A percentile compares a stretch with the other conserved stretches of the same genome.
Evolutionary conservation across 352 stramenopile species (phyloP).

Genomic region (Phytopythium delawarense): DNA sequence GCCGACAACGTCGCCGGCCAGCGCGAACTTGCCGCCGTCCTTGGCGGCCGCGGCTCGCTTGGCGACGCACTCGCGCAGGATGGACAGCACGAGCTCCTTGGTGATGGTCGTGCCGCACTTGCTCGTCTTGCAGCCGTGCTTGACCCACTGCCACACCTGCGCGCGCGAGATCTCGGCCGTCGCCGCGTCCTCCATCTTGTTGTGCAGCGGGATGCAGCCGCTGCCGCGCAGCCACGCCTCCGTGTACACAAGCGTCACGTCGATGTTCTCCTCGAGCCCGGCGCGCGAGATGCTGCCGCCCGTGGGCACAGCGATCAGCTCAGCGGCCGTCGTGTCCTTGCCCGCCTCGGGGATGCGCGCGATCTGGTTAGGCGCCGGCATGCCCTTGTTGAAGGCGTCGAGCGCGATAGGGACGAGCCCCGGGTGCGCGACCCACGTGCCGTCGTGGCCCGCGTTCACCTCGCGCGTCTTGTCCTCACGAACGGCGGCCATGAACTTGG

Average conservation of each 20-base stretch:
- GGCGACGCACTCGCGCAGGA: slow-evolving; percentile 62
- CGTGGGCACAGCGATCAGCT: slow-evolving; percentile 59
- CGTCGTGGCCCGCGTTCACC: slow-evolving; percentile 91
- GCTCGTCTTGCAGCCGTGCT: slow-evolving; percentile 59
- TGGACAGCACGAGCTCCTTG: slow-evolving; percentile 58
- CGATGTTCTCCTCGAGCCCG: slow-evolving; percentile 88
- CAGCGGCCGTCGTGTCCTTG: slow-evolving; percentile 49
- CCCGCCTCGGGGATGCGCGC: slow-evolving; percentile 46
- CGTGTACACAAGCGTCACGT: slow-evolving; percentile 92
- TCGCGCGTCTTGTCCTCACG: slow-evolving; percentile 90
- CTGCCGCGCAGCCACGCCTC: slow-evolving; percentile 93
- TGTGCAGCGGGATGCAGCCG: slow-evolving; percentile 92
- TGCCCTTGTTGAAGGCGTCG: slow-evolving; percentile 93
- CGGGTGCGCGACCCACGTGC: slow-evolving; percentile 95
- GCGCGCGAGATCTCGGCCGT: slow-evolving; percentile 93
- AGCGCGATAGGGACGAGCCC: slow-evolving; percentile 91
- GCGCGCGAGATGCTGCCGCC: slow-evolving; percentile 75
- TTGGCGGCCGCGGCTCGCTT: slow-evolving; percentile 39
- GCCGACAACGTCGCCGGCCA: slow-evolving; percentile 58
- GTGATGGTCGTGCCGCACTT: slow-evolving; percentile 58
- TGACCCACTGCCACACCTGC: slow-evolving; percentile 94
- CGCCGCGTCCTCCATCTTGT: slow-evolving; percentile 95
- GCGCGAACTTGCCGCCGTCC: slow-evolving; percentile 56
- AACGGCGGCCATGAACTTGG: slow-evolving; percentile 87
- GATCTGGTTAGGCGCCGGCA: slow-evolving; percentile 92